Evolutionary conservation across 2,329 filamentous ascomycete species (phyloP), one percentile per base, ranked within the genome.

Genomic region (Chrysosporium keratinophilum): DNA sequence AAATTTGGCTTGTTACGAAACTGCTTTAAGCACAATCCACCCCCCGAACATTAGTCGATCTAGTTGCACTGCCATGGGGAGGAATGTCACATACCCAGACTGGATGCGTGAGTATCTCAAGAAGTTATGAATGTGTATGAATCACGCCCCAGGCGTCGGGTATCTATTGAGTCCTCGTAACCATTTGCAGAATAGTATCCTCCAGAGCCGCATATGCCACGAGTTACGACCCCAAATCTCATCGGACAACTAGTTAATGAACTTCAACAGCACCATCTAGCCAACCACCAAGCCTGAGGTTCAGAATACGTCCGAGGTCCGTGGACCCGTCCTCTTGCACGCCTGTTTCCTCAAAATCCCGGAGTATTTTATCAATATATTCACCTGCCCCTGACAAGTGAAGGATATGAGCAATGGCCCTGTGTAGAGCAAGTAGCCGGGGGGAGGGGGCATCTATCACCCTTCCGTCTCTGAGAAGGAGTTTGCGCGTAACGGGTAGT

Each of bases 401-500:
- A 54, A 61, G 57, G 43, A 61, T 59, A 54, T 43, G 50, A 35
- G 56, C 50, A 56, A 58, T 57, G 17, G 58, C 54, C 10, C 46
- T 33, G 51, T 61, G 60, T 20, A 61, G 47, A 35, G 55, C 57
- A 43, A 58, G 57, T 28, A 61, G 52, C 42, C 56, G 47, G 44
- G 51, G 56, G 39, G 60, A 60, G 56, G 62, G 61, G 19, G 53
- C 63, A 50, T 67, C 64, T 58, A 63, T 62, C 28, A 62, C 64
- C 54, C 62, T 56, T 61, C 57, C 51, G 60, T 60, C 10, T 54
- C 57, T 40, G 58, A 59, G 31, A 48, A 54, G 57, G 62, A 64
- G 1, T 58, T 58, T 12, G 60, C 43, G 23, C 17, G 7, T 53
- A 46, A 44, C 9, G 6, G 48, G 40, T 1, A 42, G 40, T 12